A percentile compares a stretch with the other conserved stretches of the same genome.
phyloP scores from a whole-genome alignment of 306 rosid species.

The Macrotyloma uniflorum region DNA sequence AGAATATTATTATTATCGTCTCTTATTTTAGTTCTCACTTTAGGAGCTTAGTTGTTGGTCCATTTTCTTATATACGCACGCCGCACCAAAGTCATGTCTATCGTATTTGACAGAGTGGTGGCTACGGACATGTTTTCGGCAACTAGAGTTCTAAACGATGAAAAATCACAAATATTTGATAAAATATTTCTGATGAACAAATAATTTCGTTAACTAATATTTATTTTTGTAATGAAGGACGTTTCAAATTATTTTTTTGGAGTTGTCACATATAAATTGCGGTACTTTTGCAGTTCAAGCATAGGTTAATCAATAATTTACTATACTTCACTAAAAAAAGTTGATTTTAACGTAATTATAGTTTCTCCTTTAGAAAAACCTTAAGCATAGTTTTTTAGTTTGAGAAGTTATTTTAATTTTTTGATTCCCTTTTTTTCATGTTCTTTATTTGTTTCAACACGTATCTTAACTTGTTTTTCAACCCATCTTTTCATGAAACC shows the following conservation, averaged over 20 bases:
- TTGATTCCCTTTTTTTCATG: too few relatives aligned
- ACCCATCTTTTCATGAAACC: too few relatives aligned
- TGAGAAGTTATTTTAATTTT: background rate
- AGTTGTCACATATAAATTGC: background rate
- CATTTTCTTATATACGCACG: too few relatives aligned
- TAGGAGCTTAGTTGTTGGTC: background rate
- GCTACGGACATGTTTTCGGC: background rate
- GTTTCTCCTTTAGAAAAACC: too few relatives aligned
- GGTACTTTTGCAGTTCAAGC: background rate
- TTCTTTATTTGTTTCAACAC: too few relatives aligned
- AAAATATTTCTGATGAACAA: background rate
- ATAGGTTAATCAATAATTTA: background rate
- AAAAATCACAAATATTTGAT: background rate
- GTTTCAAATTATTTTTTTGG: background rate
- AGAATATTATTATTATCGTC: background rate
- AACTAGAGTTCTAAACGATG: background rate
- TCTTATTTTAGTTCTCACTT: background rate
- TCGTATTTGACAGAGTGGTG: constrained; percentile 1
- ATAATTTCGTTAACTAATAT: background rate
- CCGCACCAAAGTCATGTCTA: background rate
- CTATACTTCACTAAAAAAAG: too few relatives aligned
- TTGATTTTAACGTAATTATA: too few relatives aligned
- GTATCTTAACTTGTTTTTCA: too few relatives aligned
- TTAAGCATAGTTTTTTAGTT: background rate
- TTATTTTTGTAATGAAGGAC: background rate